A percentile compares a stretch with the other conserved stretches of the same genome.
phyloP scores from a whole-genome alignment of 192 early-diverging fungal species.

The Diversispora epigaea region DNA sequence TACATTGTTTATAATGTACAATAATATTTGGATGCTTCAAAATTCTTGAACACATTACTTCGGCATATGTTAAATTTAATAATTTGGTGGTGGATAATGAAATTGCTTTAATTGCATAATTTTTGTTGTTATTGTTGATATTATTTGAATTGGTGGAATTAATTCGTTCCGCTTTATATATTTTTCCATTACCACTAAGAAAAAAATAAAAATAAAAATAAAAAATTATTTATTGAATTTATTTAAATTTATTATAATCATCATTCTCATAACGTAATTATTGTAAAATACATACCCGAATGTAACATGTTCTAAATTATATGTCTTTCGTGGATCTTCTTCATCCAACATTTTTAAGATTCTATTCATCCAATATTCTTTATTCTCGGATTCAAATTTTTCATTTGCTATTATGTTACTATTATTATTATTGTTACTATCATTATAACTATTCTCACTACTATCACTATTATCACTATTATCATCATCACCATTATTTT shows the following conservation, averaged over 20 bases:
- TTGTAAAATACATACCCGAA: not conserved
- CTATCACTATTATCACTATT: not conserved
- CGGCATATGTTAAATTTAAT: constrained; percentile 21
- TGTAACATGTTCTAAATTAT: constrained; percentile 6
- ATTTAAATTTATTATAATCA: not conserved
- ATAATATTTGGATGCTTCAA: constrained; percentile 27
- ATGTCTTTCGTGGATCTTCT: not conserved
- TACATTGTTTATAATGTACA: constrained; percentile 13
- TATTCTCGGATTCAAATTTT: constrained; percentile 13
- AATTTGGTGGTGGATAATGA: constrained; percentile 5
- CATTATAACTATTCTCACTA: no score
- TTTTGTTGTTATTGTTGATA: constrained; percentile 1
- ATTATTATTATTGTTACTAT: not conserved
- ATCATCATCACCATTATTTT: not conserved
- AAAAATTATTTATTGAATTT: not conserved
- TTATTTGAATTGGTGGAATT: not conserved
- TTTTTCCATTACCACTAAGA: constrained; percentile 9
- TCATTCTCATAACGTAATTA: not conserved
- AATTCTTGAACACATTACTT: constrained; percentile 10
- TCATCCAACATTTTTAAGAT: not conserved
- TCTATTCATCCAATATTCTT: not conserved
- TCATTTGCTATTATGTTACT: constrained; percentile 4
- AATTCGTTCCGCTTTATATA: constrained; percentile 20
- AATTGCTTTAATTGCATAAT: constrained; percentile 15
- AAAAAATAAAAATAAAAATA: no score